A percentile compares a stretch with the other conserved stretches of the same genome.
These are phyloP conservation scores for Anthoceros angustus DNA, from an alignment of 225 moss, liverwort and hornwort genomes.

Conservation along the genomic window DNA sequence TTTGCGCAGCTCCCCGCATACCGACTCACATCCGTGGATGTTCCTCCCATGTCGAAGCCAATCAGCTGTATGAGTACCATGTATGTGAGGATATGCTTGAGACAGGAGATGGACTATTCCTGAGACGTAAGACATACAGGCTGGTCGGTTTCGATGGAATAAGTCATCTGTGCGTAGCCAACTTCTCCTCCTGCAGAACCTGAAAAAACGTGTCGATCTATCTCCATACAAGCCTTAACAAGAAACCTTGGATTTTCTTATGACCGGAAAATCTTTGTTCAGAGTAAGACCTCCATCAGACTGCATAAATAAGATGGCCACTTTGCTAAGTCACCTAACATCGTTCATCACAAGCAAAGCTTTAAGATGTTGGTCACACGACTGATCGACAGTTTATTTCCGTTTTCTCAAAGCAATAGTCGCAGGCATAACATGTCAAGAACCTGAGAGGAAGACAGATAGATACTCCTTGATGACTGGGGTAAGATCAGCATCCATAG, in stretches of 20 bases:
- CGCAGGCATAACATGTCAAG: too few relatives aligned
- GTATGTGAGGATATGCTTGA: too few relatives aligned
- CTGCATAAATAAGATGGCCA: constrained; percentile 91
- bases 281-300: constrained; percentile 93
- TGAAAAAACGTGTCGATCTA: constrained; percentile 14
- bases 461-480: constrained; percentile 79
- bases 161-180: constrained; percentile 77
- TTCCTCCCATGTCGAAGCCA: constrained; percentile 98
- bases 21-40: constrained; percentile 93
- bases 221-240: not conserved
- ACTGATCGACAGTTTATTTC: too few relatives aligned
- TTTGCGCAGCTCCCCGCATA: constrained; percentile 78
- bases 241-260: constrained; percentile 18
- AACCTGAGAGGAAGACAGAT: constrained; percentile 71
- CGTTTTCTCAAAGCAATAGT: too few relatives aligned
- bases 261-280: constrained; percentile 89
- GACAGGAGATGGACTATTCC: not conserved
- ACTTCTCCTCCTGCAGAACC: constrained; percentile 97
- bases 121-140: constrained; percentile 26
- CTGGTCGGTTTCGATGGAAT: constrained; percentile 63
- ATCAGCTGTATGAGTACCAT: constrained; percentile 34
- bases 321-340: constrained; percentile 58
- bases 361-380: too few relatives aligned
- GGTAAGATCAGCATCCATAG: constrained; percentile 85
- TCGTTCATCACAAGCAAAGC: constrained; percentile 20